Evolutionary conservation across 2,329 filamentous ascomycete species (phyloP), one percentile per base, ranked within the genome.

Genomic region (Hymenoscyphus repandus): DNA sequence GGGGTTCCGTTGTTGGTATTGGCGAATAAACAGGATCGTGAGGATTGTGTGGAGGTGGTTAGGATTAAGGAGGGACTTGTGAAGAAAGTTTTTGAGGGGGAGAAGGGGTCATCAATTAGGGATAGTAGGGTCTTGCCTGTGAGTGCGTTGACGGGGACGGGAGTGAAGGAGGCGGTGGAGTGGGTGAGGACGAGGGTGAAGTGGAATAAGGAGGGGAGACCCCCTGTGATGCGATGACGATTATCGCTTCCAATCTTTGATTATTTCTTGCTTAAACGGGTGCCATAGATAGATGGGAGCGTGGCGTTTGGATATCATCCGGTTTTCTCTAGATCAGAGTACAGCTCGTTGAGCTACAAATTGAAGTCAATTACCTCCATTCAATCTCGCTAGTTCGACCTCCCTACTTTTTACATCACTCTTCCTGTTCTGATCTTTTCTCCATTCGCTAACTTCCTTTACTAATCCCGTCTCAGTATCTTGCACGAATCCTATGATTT

Each of bases 41-140:
- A 99, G 70, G 93, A 97, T 70, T 97, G 92, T 61, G 88, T 97
- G 47, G 93, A 99, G 76, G 93, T 96, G 2, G 92, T 97, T 53
- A 78, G 90, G 58, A 96, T 99, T 66, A 99, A 99, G 72, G 93
- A 99, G 69, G 93, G 92, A 0, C 76, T 97, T 49, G 91, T 99
- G 46, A 86, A 95, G 71, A 90, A 88, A 72, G 91, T 99, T 18
- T 93, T 96, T 74, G 91, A 97, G 74, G 89, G 93, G 17, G 89
- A 95, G 66, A 93, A 92, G 72, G 90, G 90, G 0, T 80, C 78
- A 38, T 87, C 84, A 56, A 89, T 96, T 47, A 80, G 92, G 57
- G 93, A 99, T 72, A 95, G 88, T 64, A 78, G 93, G 54, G 93
- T 97, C 13, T 70, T 99, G 65, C 90, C 93, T 6, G 83, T 96